These are phyloP conservation scores for Lindgomyces ingoldianus DNA, from an alignment of 495 filamentous ascomycete genomes.

Conservation along the genomic window DNA sequence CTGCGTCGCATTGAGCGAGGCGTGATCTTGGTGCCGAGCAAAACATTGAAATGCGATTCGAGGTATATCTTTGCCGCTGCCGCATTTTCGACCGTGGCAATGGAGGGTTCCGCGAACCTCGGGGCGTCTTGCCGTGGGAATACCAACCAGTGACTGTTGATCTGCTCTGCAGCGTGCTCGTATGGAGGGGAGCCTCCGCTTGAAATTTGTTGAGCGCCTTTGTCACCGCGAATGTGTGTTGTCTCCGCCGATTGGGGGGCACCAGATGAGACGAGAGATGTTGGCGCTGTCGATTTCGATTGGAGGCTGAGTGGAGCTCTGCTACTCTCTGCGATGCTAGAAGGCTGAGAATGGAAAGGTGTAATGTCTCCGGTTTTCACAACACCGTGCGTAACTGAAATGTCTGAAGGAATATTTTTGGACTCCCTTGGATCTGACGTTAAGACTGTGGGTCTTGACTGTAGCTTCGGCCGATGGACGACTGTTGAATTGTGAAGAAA, in stretches of 20 bases:
- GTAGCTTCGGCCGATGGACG: slow-evolving; percentile 53
- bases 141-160: slow-evolving; percentile 42
- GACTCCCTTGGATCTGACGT: neutral
- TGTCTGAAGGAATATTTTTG: neutral
- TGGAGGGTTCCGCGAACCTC: slow-evolving; percentile 54
- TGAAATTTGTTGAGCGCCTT: slow-evolving; percentile 2
- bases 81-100: slow-evolving; percentile 74
- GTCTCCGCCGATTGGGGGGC: slow-evolving; percentile 26
- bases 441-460: slow-evolving; percentile 47
- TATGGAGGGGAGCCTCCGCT: slow-evolving; percentile 24
- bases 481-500: slow-evolving; percentile 58
- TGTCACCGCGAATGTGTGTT: slow-evolving; percentile 15
- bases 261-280: slow-evolving; percentile 34
- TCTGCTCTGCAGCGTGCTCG: slow-evolving; percentile 44
- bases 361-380: slow-evolving; percentile 1
- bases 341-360: slow-evolving; percentile 28
- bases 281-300: slow-evolving; percentile 38
- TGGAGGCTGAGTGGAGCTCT: slow-evolving; percentile 13
- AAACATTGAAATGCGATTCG: slow-evolving; percentile 75
- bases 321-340: slow-evolving; percentile 28
- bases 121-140: slow-evolving; percentile 48
- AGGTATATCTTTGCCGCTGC: slow-evolving; percentile 83
- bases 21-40: slow-evolving; percentile 55
- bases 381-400: neutral
- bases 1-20: slow-evolving; percentile 66